Evolutionary conservation across 192 early-diverging fungal genomes (phyloP).

Genomic region (Globomyces pollinis-pini): DNA sequence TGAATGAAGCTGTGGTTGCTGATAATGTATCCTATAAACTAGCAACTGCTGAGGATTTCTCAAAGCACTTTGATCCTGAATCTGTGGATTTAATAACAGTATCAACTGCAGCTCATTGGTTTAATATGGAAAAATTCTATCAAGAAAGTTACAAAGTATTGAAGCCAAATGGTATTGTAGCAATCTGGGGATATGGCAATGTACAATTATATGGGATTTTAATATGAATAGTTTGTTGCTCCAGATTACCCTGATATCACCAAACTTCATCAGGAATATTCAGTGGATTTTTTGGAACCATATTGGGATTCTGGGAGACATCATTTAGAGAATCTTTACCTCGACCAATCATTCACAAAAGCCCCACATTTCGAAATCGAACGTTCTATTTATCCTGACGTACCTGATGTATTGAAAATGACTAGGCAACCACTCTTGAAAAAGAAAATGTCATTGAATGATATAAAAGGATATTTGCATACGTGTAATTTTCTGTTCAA

Average conservation of each 20-base stretch:
- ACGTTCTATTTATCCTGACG: constrained; percentile 7
- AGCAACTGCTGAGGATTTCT: not conserved
- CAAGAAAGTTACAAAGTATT: constrained; percentile 49
- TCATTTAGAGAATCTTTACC: constrained; percentile 27
- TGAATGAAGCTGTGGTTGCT: not conserved
- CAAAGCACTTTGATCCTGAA: not conserved
- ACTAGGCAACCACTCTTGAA: constrained; percentile 27
- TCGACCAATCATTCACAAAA: constrained; percentile 29
- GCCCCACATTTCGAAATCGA: constrained; percentile 36
- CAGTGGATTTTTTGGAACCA: constrained; percentile 19
- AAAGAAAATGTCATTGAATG: too few relatives aligned
- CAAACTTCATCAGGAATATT: constrained; percentile 17
- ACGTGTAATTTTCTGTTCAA: constrained; percentile 21
- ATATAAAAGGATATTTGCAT: constrained; percentile 41
- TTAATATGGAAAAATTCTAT: constrained; percentile 47
- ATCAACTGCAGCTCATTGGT: constrained; percentile 34
- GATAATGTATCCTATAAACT: not conserved
- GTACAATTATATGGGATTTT: too few relatives aligned
- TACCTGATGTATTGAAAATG: constrained; percentile 18
- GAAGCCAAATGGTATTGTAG: constrained; percentile 52
- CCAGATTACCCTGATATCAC: constrained; percentile 28
- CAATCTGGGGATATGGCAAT: constrained; percentile 45
- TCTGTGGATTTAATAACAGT: constrained; percentile 1
- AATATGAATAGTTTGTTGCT: constrained; percentile 27
- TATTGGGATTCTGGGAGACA: constrained; percentile 41